A percentile compares a stretch with the other conserved stretches of the same genome.
phyloP scores from a whole-genome alignment of 2,329 filamentous ascomycete genomes.

The Raffaelea albimanens region DNA sequence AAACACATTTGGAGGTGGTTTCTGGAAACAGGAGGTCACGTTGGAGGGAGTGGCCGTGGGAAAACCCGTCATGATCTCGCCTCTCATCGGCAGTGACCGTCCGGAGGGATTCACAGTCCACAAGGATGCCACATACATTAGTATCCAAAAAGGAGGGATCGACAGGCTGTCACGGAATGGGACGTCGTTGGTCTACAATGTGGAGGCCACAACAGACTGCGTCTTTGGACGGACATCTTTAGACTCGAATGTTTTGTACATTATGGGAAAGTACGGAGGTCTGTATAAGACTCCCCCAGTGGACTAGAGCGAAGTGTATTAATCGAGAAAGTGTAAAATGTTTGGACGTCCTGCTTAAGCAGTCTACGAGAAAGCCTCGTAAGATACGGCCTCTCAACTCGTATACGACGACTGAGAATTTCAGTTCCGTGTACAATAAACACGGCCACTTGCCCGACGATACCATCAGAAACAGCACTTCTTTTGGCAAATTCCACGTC shows the following conservation, averaged over 20 bases:
- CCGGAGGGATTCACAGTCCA: not conserved
- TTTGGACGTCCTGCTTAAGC: no score
- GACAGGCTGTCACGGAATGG: not conserved
- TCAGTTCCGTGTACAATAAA: no score
- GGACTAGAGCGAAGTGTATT: not conserved
- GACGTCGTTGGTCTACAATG: not conserved
- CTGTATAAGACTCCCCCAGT: not conserved
- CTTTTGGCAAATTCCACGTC: not conserved
- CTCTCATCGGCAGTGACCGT: conserved; percentile 1
- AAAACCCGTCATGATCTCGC: conserved; percentile 2
- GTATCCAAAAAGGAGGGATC: not conserved
- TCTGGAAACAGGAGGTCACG: conserved; percentile 3
- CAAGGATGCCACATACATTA: not conserved
- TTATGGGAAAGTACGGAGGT: not conserved
- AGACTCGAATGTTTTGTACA: not conserved
- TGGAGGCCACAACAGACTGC: not conserved
- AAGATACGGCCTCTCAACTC: no score
- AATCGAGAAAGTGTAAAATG: not conserved
- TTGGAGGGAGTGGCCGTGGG: not conserved
- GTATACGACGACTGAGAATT: no score
- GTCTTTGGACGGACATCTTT: not conserved
- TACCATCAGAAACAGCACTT: no score
- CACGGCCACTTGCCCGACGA: no score
- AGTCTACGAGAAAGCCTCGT: no score
- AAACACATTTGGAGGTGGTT: conserved; percentile 14